Conservation (phyloP, 2,329 filamentous ascomycete genomes). For the Tolypocladium endophyticum region DNA sequence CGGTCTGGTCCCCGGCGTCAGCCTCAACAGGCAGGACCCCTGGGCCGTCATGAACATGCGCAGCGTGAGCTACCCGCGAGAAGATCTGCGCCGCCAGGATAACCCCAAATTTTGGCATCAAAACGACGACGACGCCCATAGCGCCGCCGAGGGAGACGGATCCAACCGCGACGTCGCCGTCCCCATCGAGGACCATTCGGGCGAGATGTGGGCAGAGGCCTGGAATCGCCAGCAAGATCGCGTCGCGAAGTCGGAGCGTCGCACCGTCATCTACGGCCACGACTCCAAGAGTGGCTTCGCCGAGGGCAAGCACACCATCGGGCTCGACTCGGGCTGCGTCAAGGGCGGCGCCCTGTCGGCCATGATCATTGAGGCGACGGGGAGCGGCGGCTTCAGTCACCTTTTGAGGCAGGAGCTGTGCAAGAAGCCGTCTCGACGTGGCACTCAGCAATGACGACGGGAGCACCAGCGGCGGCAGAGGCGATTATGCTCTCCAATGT, state of each 20-base stretch:
- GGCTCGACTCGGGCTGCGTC: conserved; percentile 76
- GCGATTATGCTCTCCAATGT: background rate
- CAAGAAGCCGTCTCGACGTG: conserved; percentile 2
- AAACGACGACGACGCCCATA: background rate
- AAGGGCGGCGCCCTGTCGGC: conserved; percentile 67
- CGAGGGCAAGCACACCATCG: conserved; percentile 59
- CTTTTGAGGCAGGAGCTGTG: conserved; percentile 31
- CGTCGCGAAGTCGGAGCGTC: conserved; percentile 24
- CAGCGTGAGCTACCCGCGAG: conserved; percentile 50
- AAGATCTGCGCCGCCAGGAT: conserved; percentile 26
- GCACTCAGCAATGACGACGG: background rate
- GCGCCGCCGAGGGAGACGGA: conserved; percentile 1
- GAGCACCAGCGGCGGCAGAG: background rate
- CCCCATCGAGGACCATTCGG: conserved; percentile 33
- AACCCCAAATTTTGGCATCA: conserved; percentile 2
- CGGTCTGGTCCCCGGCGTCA: conserved; percentile 68
- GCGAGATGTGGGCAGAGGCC: conserved; percentile 56
- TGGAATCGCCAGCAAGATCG: conserved; percentile 44
- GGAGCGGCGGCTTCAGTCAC: conserved; percentile 22
- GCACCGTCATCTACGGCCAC: conserved; percentile 79
- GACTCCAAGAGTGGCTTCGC: conserved; percentile 62
- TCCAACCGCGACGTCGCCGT: conserved; percentile 21
- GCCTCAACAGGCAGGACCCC: conserved; percentile 61
- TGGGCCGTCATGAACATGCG: conserved; percentile 89
- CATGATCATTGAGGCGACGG: conserved; percentile 54